phyloP scores from a whole-genome alignment of 306 rosid genomes.

The Corylus heterophylla region DNA sequence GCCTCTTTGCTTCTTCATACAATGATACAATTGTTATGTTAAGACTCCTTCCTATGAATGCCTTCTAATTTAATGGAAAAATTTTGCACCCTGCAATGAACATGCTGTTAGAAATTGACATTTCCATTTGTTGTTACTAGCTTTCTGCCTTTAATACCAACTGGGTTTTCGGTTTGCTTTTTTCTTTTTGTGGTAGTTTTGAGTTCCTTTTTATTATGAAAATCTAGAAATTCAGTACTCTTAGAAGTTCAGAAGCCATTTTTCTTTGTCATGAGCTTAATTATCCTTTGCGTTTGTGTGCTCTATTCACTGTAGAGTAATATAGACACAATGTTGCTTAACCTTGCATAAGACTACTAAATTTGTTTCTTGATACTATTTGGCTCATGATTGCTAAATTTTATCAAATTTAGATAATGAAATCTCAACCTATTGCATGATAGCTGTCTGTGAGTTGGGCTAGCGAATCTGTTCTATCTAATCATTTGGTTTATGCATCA shows the following conservation, averaged over 20 bases:
- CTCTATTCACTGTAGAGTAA: slow-evolving; percentile 12
- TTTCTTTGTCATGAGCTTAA: slow-evolving; percentile 8
- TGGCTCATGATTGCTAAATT: background rate
- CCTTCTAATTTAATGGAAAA: background rate
- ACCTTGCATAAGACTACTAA: background rate
- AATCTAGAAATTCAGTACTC: background rate
- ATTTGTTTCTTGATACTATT: background rate
- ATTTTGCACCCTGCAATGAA: background rate
- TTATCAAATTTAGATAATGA: slow-evolving; percentile 7
- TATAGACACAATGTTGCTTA: background rate
- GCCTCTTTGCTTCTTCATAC: background rate
- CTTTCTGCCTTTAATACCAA: background rate
- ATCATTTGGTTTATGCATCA: slow-evolving; percentile 13
- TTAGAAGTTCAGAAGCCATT: background rate
- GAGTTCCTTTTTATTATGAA: background rate
- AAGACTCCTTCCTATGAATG: background rate
- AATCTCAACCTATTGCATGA: slow-evolving; percentile 11
- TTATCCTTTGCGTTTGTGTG: slow-evolving; percentile 15
- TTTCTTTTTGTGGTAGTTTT: background rate
- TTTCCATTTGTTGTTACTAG: background rate
- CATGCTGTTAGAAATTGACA: background rate
- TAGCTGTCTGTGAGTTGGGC: slow-evolving; percentile 17
- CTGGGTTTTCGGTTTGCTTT: background rate
- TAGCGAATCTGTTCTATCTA: slow-evolving; percentile 10
- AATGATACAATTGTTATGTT: background rate